Evolutionary conservation across 768 basidiomycete species (phyloP), one percentile per base, ranked within the genome.

Genomic region (Albatrellus ellisii): DNA sequence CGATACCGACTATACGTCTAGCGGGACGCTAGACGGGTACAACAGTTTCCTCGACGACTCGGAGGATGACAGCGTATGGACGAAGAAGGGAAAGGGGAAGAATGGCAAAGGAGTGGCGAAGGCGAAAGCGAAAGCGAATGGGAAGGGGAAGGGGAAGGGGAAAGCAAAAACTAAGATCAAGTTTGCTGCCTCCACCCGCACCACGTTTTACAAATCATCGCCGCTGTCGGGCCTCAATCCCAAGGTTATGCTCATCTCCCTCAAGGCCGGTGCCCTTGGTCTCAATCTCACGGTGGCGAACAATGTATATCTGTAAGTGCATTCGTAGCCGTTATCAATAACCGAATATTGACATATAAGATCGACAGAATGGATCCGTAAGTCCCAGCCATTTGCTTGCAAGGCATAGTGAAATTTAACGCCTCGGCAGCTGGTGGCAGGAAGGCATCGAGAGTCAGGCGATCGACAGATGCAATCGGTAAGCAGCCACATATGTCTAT

Each of bases 231-330:
- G 59, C 9, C 58, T 54, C 22, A 85, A 79, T 54, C 84, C 89
- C 4, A 71, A 67, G 46, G 79, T 92, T 26, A 79, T 92, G 82
- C 64, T 92, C 40, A 79, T 92, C 42, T 90, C 88, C 5, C 64
- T 91, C 52, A 91, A 89, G 62, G 51, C 62, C 56, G 89, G 89
- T 15, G 87, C 89, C 4, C 67, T 92, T 25, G 89, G 89, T 6
- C 61, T 92, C 42, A 91, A 92, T 58, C 59, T 91, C 49, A 91
- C 88, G 50, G 87, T 82, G 15, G 89, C 88, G 1, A 89, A 89
- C 52, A 85, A 90, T 56, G 84, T 86, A 7, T 83, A 77, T 52
- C 59, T 87, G 82, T 84, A 53, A 62, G 77, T 64, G 18, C 33
- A 12, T 35, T 31, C 26, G n/a, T 45, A 29, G 3, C 10, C 34